Evolutionary conservation across 345 rosid species (phyloP), one percentile per base, ranked within the genome.

Genomic region (Boechera stricta): DNA sequence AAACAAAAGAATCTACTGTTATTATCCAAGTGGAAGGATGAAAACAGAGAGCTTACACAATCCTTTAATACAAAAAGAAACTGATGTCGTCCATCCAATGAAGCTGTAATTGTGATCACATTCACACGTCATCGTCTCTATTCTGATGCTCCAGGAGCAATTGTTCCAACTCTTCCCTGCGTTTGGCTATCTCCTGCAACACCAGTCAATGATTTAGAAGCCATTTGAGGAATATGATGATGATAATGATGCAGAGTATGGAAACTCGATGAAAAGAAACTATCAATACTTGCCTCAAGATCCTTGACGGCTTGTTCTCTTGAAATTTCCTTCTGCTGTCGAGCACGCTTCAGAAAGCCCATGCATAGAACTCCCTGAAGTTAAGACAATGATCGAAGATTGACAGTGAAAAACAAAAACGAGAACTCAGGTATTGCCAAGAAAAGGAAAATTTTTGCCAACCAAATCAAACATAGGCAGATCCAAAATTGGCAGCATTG

Each of bases 101-200:
- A 76, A 69, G 57, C 68, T 78, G 39, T 64, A 57, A n/a, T 39
- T 48, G 49, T 21, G 67, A 49, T 45, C 45, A 64, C 71, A 64
- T 38, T 65, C 42, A 78, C 68, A 65, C 82, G 5, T 67, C 76
- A 0, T 64, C 57, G 10, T 73, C 78, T 67, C 51, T 26, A 67
- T 26, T 61, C n/a, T 78, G 77, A 77, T 90, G 93, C 56, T 69
- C 69, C 28, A 95, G 3, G 58, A 95, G 92, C 79, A 93, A 79
- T 63, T 88, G 99, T 83, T 95, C 94, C 44, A 95, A 91, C 53
- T 95, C 96, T 77, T 85, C 96, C 78, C 86, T 87, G 58, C 96
- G 91, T 62, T 83, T 83, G 67, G 88, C 93, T 79, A 95, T 71
- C 47, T 95, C 94, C 99, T 95, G 90, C 29, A 16, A 35, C 49